phyloP scores from a whole-genome alignment of 176 grass and related monocot species.

The Musa acuminata region DNA sequence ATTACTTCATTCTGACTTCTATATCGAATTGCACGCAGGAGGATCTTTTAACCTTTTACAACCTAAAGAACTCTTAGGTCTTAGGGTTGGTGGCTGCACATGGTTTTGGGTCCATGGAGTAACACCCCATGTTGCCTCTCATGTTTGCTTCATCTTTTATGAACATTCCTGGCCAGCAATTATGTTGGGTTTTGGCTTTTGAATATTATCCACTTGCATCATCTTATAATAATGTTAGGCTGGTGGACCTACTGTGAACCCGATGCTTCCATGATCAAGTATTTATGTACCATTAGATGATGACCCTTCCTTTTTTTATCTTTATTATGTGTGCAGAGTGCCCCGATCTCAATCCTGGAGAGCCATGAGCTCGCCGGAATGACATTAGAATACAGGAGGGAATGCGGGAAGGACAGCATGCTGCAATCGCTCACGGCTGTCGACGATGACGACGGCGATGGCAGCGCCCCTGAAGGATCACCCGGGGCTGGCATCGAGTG shows the following conservation, averaged over 20 bases:
- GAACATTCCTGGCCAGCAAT: too few relatives aligned
- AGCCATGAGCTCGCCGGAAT: constrained; percentile 89
- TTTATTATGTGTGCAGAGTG: constrained; percentile 45
- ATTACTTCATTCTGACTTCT: not conserved
- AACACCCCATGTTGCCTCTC: not conserved
- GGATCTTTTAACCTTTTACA: not conserved
- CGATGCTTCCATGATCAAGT: too few relatives aligned
- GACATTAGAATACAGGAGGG: constrained; percentile 95
- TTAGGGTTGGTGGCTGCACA: not conserved
- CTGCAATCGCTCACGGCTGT: constrained; percentile 75
- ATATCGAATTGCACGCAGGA: not conserved
- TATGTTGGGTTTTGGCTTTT: not conserved
- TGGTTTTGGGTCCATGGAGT: not conserved
- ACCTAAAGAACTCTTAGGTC: not conserved
- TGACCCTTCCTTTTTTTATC: not conserved
- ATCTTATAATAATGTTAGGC: too few relatives aligned
- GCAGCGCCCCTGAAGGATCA: constrained; percentile 9
- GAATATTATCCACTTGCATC: not conserved
- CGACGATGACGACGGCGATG: constrained; percentile 17
- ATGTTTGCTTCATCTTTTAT: too few relatives aligned
- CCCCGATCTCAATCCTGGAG: constrained; percentile 86
- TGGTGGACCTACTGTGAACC: too few relatives aligned
- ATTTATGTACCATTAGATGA: not conserved
- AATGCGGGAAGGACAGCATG: constrained; percentile 73
- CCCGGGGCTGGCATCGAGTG: constrained; percentile 43